Percentiles rank a stretch among this genome's conserved stretches.
These are phyloP conservation scores for Gryganskiella cystojenkinii DNA, from an alignment of 192 early-diverging fungal species.

Conservation along the genomic window DNA sequence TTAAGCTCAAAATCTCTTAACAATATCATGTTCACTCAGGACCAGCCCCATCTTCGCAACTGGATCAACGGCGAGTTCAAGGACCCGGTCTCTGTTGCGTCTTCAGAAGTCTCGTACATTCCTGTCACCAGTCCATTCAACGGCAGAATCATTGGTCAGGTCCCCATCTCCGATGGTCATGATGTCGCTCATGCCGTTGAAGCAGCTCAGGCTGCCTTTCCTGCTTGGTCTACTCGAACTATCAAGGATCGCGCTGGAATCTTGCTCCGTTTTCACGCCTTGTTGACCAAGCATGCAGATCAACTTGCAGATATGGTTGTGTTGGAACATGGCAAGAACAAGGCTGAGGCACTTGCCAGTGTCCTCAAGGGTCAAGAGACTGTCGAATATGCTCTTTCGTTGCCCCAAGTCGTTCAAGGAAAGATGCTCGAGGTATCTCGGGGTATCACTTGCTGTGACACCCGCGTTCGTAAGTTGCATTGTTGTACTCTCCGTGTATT, in stretches of 20 bases:
- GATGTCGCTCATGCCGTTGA: conserved; percentile 73
- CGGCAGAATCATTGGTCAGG: conserved; percentile 69
- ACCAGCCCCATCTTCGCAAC: conserved; percentile 47
- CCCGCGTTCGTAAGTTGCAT: conserved; percentile 55
- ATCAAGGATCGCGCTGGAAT: conserved; percentile 76
- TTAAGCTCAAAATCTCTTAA: background rate
- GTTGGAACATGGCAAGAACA: conserved; percentile 84
- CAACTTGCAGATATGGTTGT: conserved; percentile 80
- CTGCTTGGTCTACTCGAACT: conserved; percentile 69
- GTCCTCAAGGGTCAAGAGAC: conserved; percentile 84
- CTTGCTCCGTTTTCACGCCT: conserved; percentile 69
- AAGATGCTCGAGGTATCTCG: conserved; percentile 71
- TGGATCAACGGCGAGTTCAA: conserved; percentile 51
- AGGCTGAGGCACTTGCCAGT: conserved; percentile 76
- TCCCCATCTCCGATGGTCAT: conserved; percentile 64
- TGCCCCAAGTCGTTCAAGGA: conserved; percentile 74
- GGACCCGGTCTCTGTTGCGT: conserved; percentile 12
- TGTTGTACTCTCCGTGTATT: background rate
- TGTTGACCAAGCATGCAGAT: conserved; percentile 64
- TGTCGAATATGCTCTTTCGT: conserved; percentile 77
- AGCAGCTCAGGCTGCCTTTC: conserved; percentile 64
- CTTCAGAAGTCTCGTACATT: conserved; percentile 43
- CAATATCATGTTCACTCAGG: conserved; percentile 33
- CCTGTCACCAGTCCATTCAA: conserved; percentile 74
- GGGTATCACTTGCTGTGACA: conserved; percentile 75